Evolutionary conservation across 1,284 basidiomycete species (phyloP).

Genomic region (Malassezia cuniculi): DNA sequence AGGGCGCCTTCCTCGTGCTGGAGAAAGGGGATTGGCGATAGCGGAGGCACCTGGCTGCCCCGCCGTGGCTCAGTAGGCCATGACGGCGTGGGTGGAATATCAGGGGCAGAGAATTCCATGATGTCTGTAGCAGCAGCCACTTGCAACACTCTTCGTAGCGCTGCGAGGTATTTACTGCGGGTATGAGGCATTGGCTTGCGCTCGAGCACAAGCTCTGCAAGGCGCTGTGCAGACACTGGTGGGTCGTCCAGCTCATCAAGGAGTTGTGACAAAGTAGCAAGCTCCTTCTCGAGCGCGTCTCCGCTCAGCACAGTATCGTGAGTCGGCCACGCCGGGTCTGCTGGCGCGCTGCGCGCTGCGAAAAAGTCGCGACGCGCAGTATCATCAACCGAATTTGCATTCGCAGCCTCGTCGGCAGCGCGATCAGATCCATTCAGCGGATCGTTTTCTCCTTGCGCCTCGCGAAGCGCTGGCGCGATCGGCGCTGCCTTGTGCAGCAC

Average conservation of each 20-base stretch:
- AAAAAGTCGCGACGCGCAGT: constrained; percentile 11
- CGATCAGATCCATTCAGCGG: no score
- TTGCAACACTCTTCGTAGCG: constrained; percentile 12
- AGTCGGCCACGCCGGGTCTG: not conserved
- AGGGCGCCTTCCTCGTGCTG: not conserved
- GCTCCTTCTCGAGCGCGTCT: not conserved
- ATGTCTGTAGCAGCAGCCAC: constrained; percentile 7
- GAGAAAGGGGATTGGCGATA: constrained; percentile 10
- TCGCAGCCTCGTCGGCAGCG: no score
- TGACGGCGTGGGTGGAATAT: not conserved
- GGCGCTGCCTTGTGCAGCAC: constrained; percentile 7
- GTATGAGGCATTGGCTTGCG: constrained; percentile 12
- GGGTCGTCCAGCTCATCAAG: constrained; percentile 16
- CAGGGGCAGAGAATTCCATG: not conserved
- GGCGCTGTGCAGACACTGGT: constrained; percentile 18
- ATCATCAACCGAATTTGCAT: no score
- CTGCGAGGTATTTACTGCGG: constrained; percentile 15
- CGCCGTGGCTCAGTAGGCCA: not conserved
- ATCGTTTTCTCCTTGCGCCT: no score
- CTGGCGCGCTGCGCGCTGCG: constrained; percentile 4
- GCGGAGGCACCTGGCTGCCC: constrained; percentile 1
- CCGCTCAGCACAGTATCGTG: constrained; percentile 7
- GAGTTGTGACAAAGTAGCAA: constrained; percentile 4
- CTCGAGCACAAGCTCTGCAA: constrained; percentile 16
- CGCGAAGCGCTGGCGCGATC: constrained; percentile 6